A percentile compares a stretch with the other conserved stretches of the same genome.
Evolutionary conservation across 2,329 filamentous ascomycete species (phyloP).

Genomic region (Lecanicillium sp.): DNA sequence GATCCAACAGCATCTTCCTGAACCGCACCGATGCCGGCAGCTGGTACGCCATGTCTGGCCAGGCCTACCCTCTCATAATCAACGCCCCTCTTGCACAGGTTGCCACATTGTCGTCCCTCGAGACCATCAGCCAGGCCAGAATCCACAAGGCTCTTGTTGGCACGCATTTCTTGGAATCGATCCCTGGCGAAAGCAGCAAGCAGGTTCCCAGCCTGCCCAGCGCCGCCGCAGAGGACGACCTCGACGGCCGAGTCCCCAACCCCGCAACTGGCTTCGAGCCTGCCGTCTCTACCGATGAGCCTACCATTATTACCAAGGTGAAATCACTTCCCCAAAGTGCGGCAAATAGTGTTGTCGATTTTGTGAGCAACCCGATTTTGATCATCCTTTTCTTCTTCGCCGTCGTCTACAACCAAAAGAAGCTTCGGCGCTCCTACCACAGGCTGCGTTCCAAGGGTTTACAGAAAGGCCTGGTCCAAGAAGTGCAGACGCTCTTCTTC

Average conservation of each 20-base stretch:
- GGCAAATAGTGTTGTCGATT: constrained; percentile 45
- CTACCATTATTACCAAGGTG: constrained; percentile 44
- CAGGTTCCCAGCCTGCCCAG: constrained; percentile 35
- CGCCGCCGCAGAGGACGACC: constrained; percentile 23
- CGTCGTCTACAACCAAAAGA: constrained; percentile 40
- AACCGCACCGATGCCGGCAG: constrained; percentile 81
- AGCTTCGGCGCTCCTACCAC: constrained; percentile 35
- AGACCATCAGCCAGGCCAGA: constrained; percentile 38
- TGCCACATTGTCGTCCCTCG: constrained; percentile 32
- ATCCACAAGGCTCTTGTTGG: constrained; percentile 60
- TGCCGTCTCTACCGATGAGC: constrained; percentile 27
- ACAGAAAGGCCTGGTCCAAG: constrained; percentile 19
- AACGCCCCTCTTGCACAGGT: constrained; percentile 50
- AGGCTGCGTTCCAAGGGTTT: constrained; percentile 26
- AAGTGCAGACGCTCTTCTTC: constrained; percentile 8
- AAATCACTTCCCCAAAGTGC: constrained; percentile 46
- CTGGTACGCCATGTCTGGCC: constrained; percentile 91
- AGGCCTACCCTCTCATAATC: constrained; percentile 77
- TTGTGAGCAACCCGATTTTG: constrained; percentile 50
- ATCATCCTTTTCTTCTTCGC: constrained; percentile 39
- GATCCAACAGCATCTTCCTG: constrained; percentile 67
- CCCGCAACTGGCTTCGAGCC: constrained; percentile 11
- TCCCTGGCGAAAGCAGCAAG: constrained; percentile 23
- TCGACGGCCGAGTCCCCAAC: constrained; percentile 27
- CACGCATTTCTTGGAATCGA: constrained; percentile 57